These are phyloP conservation scores for Sporothrix schenckii DNA, from an alignment of 2,329 filamentous ascomycete species.

Conservation along the genomic window DNA sequence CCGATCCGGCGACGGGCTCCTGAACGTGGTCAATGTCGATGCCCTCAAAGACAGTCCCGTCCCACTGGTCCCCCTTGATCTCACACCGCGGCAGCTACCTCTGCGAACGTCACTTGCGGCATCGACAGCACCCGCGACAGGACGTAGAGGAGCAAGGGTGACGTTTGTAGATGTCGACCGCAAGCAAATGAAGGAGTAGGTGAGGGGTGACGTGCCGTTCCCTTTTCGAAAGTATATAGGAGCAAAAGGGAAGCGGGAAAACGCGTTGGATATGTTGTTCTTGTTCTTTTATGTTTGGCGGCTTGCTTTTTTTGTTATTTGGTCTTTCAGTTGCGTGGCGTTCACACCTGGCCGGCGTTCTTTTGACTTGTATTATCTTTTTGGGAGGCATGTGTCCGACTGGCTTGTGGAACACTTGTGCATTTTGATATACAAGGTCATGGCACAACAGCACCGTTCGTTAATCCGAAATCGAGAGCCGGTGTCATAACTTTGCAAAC, in stretches of 20 bases:
- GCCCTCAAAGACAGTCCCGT: slow-evolving; percentile 4
- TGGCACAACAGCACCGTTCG: background rate
- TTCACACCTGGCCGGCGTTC: background rate
- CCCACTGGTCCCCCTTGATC: background rate
- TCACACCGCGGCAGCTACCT: slow-evolving; percentile 26
- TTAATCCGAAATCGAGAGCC: background rate
- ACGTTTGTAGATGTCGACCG: slow-evolving; percentile 33
- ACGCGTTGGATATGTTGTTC: background rate
- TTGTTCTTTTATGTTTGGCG: background rate
- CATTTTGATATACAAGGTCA: background rate
- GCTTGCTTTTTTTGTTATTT: background rate
- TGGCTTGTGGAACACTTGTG: background rate
- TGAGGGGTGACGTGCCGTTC: background rate
- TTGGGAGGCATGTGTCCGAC: background rate
- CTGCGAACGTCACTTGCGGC: slow-evolving; percentile 3
- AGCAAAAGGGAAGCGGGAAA: background rate
- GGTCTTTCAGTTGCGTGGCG: background rate
- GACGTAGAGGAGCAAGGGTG: slow-evolving; percentile 27
- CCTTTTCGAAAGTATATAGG: background rate
- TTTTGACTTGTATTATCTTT: background rate
- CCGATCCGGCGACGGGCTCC: background rate
- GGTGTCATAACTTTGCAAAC: background rate
- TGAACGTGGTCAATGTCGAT: background rate
- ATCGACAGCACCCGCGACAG: background rate
- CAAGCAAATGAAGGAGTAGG: slow-evolving; percentile 2